Evolutionary conservation across 768 basidiomycete species (phyloP), one percentile per base, ranked within the genome.

Genomic region (Rhizopogon vulgaris): DNA sequence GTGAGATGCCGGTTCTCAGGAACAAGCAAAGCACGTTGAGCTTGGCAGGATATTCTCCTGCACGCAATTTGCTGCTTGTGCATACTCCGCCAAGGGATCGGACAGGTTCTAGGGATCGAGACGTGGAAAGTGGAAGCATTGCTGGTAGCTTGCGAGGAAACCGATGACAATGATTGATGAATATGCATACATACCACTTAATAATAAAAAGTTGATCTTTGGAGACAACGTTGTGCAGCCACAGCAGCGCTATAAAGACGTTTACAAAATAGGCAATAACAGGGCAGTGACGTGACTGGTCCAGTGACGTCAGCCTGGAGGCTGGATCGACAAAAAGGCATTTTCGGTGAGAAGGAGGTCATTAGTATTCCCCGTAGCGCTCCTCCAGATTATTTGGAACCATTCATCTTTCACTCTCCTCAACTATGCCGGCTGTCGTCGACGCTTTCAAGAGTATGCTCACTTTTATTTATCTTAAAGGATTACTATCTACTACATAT

Each of bases 391-490:
- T 34, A 22, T 37, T 32, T n/a, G 27, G 11, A 24, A 22, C 22
- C 22, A 22, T 22, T 22, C 7, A 6, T 28, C 18, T 15, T 4
- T 48, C 15, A 32, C 22, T 53, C 11, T 24, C n/a, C 17, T 6
- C 56, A 46, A 63, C 56, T 55, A 87, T 87, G 85, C 84, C 84
- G 55, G 77, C 77, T 52, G 86, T 91, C 48, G 85, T 94, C 61
- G 83, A 92, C 69, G 86, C 87, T 18, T 89, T 94, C 74, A 94
- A 92, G 77, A 93, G 90, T 91, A 66, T 38, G 76, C 70, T 28
- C 38, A 10, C 39, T 32, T 14, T 10, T 38, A 2, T 37, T 48
- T 49, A 38, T 27, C 58, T 55, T 47, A 6, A 38, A 54, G 17
- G 25, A 24, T 51, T 52, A 48, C 41, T 39, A 40, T 52, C 49